Conservation (phyloP, 176 grass and related monocot species). For the Aechmea fasciata region DNA sequence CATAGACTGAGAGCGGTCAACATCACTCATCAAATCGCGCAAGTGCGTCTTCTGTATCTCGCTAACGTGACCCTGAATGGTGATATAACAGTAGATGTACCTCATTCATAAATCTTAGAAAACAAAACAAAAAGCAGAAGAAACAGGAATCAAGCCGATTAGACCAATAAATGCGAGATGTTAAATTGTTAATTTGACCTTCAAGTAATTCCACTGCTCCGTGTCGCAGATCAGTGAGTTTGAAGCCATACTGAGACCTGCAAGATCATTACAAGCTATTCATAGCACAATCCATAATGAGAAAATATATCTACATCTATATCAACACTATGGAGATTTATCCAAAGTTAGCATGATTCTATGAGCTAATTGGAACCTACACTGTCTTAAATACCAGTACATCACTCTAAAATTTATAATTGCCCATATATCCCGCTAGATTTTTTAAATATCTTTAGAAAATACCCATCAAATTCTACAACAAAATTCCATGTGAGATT, state of each 20-base stretch:
- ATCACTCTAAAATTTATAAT: too few species aligned
- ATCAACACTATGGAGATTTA: not conserved
- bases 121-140: not conserved
- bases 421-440: too few species aligned
- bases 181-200: conserved; percentile 22
- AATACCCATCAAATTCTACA: too few species aligned
- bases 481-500: too few species aligned
- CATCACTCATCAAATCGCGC: conserved; percentile 70
- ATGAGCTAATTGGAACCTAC: not conserved
- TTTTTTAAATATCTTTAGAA: too few species aligned
- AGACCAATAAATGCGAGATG: not conserved
- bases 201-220: conserved; percentile 68
- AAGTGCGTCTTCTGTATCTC: conserved; percentile 68
- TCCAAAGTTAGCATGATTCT: not conserved
- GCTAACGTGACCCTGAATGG: conserved; percentile 48
- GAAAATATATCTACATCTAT: not conserved
- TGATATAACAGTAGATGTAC: conserved; percentile 3
- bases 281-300: not conserved
- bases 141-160: not conserved
- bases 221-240: conserved; percentile 56
- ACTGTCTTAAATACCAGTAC: too few species aligned
- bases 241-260: conserved; percentile 44
- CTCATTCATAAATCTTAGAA: conserved; percentile 17
- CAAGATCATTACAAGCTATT: not conserved
- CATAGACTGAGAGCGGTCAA: conserved; percentile 77